Evolutionary conservation across 331 rosid species (phyloP), one percentile per base, ranked within the genome.

Genomic region (Stylosanthes scabra): DNA sequence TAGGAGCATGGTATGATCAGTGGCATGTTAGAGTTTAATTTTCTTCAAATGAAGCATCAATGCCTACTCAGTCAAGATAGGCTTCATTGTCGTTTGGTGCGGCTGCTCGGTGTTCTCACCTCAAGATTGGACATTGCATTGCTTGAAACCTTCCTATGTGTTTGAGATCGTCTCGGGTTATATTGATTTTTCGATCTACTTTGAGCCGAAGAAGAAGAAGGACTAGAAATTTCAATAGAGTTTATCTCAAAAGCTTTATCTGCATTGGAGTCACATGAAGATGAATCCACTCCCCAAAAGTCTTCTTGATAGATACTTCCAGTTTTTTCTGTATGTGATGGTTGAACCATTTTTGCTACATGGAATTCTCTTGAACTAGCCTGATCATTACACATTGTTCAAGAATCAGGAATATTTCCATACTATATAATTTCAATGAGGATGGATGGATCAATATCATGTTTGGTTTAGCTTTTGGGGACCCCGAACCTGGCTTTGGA

Each of bases 71-170:
- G 46, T 9, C n/a, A 66, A 75, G 66, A 45, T 27, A 66, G 31
- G 34, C n/a, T 27, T 66, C 44, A 42, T 40, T 63, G 63, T 13
- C 13, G 69, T 59, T 16, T 56, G 54, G 31, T 39, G 13, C 42
- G 25, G 73, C 56, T 72, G 46, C 66, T 70, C 37, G 46, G 52
- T 56, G 72, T 42, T 63, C 82, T 74, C 78, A 80, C 87, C 90
- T 80, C 67, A 12, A 66, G 42, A 4, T 9, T 13, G 63, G 76
- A 63, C 60, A 4, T 64, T 31, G 57, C 75, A 71, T 8, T 20
- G 46, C n/a, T 39, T 75, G 66, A 45, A 74, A 34, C 75, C 70
- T 62, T 46, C 45, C 12, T 64, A 8, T 52, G 61, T 8, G n/a
- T 6, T 68, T 49, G 77, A 57, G 66, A 34, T 41, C 42, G 40